Evolutionary conservation across 2,329 filamentous ascomycete genomes (phyloP), one percentile per base, ranked within the genome.

Genomic region (Talaromyces sp.): DNA sequence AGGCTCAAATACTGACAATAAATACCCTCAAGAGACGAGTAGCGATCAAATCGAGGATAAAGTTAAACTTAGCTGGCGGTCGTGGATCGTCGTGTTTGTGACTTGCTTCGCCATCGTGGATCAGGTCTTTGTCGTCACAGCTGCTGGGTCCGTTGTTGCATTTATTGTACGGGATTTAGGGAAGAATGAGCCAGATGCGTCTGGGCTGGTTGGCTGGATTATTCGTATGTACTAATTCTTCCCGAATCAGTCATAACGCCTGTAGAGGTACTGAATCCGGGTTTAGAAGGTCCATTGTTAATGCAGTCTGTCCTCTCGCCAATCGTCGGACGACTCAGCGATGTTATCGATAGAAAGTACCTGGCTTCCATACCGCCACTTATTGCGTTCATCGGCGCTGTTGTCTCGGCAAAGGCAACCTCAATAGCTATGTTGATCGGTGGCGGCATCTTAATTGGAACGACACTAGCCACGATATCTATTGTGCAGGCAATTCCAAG

Each of bases 101-200:
- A 50, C 59, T 18, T 61, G 53, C 18, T 61, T 57, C 42, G 59
- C 59, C 30, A 61, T 61, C 34, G 59, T 61, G 23, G 54, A 53
- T 16, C 59, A 61, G 23, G 59, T 61, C 42, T 61, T 61, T n/a
- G 54, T 61, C 42, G 59, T 61, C 4, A 61, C 59, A n/a, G 59
- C 54, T 31, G 59, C 59, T 52, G 59, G 59, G 0, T 61, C 59
- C 6, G 59, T 61, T n/a, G 50, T 61, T 12, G 59, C 59, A 4
- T 57, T 61, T 36, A 61, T 61, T 18, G n/a, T 61, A 30, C 59
- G 59, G 23, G 59, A 61, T 57, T 12, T 61, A 23, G 59, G 59
- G 1, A 59, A 31, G 16, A 28, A 40, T 9, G 52, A 51, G 28
- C 33, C 57, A 2, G 42, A 55, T 42, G 59, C 42, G 1, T 18